These are phyloP conservation scores for Fusarium ramigenum DNA, from an alignment of 2,329 filamentous ascomycete genomes.

Conservation along the genomic window DNA sequence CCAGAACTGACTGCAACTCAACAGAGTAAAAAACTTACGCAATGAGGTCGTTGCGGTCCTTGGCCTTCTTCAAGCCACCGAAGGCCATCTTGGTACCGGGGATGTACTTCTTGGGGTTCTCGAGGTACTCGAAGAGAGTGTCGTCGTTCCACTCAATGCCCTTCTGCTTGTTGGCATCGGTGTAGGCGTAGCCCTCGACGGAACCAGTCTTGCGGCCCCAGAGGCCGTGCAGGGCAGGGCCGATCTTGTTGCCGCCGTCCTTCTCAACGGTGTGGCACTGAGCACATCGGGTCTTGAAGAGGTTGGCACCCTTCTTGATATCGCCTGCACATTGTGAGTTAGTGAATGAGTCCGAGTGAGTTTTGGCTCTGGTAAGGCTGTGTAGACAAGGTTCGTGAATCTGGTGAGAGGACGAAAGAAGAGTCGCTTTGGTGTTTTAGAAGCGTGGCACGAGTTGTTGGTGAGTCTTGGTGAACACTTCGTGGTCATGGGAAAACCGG, in stretches of 20 bases:
- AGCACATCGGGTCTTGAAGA: constrained; percentile 99
- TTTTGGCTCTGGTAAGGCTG: not conserved
- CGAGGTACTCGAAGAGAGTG: constrained; percentile 95
- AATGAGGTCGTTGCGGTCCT: constrained; percentile 99
- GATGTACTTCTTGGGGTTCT: constrained; percentile 99
- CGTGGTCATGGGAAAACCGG: constrained; percentile 23
- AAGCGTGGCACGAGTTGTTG: constrained; percentile 11
- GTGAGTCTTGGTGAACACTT: constrained; percentile 20
- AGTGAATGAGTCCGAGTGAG: constrained; percentile 34
- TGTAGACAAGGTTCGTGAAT: not conserved
- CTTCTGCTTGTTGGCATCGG: constrained; percentile 99
- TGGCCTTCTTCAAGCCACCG: constrained; percentile 99
- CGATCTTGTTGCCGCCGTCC: constrained; percentile 96
- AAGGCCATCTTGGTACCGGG: constrained; percentile 99
- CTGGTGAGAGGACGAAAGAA: not conserved
- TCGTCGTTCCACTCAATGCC: constrained; percentile 87
- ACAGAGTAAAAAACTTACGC: constrained; percentile 71
- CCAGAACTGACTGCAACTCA: not conserved
- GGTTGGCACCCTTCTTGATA: constrained; percentile 93
- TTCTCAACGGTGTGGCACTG: constrained; percentile 98
- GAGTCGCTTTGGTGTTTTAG: not conserved
- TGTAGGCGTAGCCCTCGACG: constrained; percentile 95
- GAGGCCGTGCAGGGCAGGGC: constrained; percentile 94
- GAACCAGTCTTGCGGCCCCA: constrained; percentile 95
- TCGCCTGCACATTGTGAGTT: constrained; percentile 74